Base-by-base conservation (phyloP, 2,329 filamentous ascomycete species). In the Helotiales sp. region DNA sequence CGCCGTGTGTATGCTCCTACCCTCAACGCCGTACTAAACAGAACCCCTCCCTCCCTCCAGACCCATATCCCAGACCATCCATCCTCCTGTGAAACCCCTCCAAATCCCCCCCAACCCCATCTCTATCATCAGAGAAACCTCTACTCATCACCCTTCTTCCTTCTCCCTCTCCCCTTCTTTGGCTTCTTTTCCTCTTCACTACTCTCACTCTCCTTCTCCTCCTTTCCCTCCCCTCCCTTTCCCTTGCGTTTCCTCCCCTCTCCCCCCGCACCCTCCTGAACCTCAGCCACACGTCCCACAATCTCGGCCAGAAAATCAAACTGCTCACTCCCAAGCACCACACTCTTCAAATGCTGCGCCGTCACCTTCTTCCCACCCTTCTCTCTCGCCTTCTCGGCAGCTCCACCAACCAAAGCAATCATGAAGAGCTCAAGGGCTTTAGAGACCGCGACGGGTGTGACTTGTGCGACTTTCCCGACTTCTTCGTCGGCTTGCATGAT, bases 401-500 rank as follows among this genome's bases (percentile, higher is more conserved):
- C 93, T 78, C 94, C 95, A 30, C 90, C 90, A 69, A 98, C 95
- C 65, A 99, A 86, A 49, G 93, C 90, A 70, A 98, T 93, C 96
- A 99, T 99, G 78, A 99, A 99, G 8, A 99, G 85, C 81, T 99
- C 96, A 6, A 99, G 85, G 17, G 96, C 96, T 83, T 97, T 97
- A 73, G 93, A 89, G 52, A 98, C 95, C 28, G 95, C 96, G 65
- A 97, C 96, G 17, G 95, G 95, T 0, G 96, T 97, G 69, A 98
- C 96, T 80, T 99, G 96, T 3, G 96, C 94, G 10, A 99, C 96
- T 81, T 99, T 99, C 69, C 96, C 96, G 0, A 99, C 94, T 78
- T 99, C 96, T 77, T 99, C 96, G 77, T 99, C 96, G 11, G 95
- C 95, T 81, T 99, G 96, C 96, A 99, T 98, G 76, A 99, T 98